Evolutionary conservation across 2,329 filamentous ascomycete species (phyloP), one percentile per base, ranked within the genome.

Genomic region (Trematosphaeria pertusa): DNA sequence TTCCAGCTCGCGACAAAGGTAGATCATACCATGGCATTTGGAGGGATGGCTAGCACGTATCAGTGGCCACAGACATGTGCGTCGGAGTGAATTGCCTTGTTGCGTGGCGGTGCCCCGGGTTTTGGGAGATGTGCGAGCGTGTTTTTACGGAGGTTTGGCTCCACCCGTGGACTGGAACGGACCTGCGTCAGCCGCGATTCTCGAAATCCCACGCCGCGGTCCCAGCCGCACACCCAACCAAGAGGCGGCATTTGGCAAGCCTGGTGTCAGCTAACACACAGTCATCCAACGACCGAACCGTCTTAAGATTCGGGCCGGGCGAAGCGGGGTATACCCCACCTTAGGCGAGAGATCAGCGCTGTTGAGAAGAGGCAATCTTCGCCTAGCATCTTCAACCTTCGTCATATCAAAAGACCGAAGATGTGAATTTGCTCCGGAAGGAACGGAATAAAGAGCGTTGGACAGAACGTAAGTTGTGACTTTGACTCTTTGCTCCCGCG

Each of bases 11-110:
- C 35, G n/a, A 18, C 14, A 15, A 18, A 15, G 28, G 22, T 7
- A 21, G 15, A 26, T 46, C 49, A 32, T 64, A 71, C 67, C 67
- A 71, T 65, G 67, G 67, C 67, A 71, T 71, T 52, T 56, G 54
- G 43, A 42, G 14, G 19, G 33, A 32, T 19, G 15, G 39, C 49
- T 36, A 38, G 36, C 31, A 34, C 42, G 41, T 31, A 49, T 42
- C 31, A 41, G 42, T 49, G 32, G 21, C 45, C 44, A 28, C 40
- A 41, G 35, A 33, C 24, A 10, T 30, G 35, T 48, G 46, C 21
- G 50, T 59, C 58, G 58, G 55, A 40, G 50, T 37, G 42, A 60
- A 62, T 63, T 61, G 46, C 62, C 59, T 46, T 43, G 33, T 48
- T 44, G 35, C 35, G 48, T 42, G 34, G n/a, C n/a, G 17, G 44